Percentiles rank a stretch among this genome's conserved stretches.
Conservation (phyloP, 2,329 filamentous ascomycete species). For the Atkinsonella hypoxylon region DNA sequence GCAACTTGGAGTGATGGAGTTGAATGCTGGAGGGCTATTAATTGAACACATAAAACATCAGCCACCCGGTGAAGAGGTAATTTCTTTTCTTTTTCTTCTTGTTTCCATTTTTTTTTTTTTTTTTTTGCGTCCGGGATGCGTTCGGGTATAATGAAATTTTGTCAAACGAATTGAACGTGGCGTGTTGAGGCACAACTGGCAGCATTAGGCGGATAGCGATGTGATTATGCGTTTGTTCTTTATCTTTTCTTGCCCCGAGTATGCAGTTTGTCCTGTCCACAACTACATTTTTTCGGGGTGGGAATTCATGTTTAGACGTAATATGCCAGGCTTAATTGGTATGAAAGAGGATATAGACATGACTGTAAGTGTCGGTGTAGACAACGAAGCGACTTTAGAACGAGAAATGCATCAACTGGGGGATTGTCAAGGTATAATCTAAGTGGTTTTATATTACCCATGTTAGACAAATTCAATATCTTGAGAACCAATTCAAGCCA, state of each 20-base stretch:
- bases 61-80: background rate
- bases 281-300: background rate
- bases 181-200: background rate
- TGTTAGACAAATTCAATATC: too few relatives aligned
- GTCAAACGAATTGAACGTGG: background rate
- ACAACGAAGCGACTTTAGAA: too few relatives aligned
- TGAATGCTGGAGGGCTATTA: too few relatives aligned
- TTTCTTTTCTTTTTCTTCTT: background rate
- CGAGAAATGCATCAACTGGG: too few relatives aligned
- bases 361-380: background rate
- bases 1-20: background rate
- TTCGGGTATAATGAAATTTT: background rate
- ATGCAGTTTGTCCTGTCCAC: background rate
- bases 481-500: too few relatives aligned
- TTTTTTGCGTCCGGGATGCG: background rate
- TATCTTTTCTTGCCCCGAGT: background rate
- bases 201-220: constrained; percentile 1
- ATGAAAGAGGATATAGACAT: background rate
- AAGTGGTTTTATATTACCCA: too few relatives aligned
- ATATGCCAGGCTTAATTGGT: background rate
- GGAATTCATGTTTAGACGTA: background rate
- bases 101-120: background rate
- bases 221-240: background rate
- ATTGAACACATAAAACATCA: background rate
- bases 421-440: too few relatives aligned